Base-by-base conservation (phyloP, 176 grass and related monocot species). In the Neostapfia colusana region DNA sequence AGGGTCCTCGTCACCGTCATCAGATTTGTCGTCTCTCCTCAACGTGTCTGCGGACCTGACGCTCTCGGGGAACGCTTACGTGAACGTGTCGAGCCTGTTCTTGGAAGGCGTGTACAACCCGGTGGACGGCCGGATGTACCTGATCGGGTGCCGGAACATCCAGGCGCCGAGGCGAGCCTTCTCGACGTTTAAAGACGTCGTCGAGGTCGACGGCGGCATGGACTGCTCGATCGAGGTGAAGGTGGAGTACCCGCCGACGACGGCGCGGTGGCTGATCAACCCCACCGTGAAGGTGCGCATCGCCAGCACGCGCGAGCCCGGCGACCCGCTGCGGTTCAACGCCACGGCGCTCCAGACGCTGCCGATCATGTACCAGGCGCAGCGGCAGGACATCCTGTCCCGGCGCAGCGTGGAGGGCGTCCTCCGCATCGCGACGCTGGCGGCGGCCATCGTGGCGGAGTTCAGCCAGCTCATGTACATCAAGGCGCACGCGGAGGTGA, bases 101-200 rank as follows among this genome's bases (percentile, higher is more conserved):
- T 63, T 97, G 85, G 93, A 97, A 60, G 93, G 93, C 69, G 78
- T 97, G 68, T 97, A 97, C 87, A 97, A 91, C 55, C 86, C 90
- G 50, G 41, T 87, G 51, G 75, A 97, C 12, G 93, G 90, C 6
- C 79, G 64, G 62, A 97, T 93, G 93, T 93, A 97, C 84, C 85
- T 97, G 59, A 87, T 93, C 56, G 88, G 88, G 4, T 97, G 93
- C 81, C 84, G 90, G 74, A 87, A 81, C 27, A 73, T 91, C 10
- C 38, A 80, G 2, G 88, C 66, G 17, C 49, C 86, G 0, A 88
- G 85, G 77, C 10, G 70, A 78, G 80, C 34, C 43, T 65, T 93
- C 18, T 26, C 77, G 18, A 15, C 77, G 12, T 59, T 73, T 24
- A 21, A 16, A 14, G 80, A 73, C 2, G 77, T 93, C 3, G 86